Evolutionary conservation across 208 protist species (phyloP).

Genomic region (Eutreptiella sp.): DNA sequence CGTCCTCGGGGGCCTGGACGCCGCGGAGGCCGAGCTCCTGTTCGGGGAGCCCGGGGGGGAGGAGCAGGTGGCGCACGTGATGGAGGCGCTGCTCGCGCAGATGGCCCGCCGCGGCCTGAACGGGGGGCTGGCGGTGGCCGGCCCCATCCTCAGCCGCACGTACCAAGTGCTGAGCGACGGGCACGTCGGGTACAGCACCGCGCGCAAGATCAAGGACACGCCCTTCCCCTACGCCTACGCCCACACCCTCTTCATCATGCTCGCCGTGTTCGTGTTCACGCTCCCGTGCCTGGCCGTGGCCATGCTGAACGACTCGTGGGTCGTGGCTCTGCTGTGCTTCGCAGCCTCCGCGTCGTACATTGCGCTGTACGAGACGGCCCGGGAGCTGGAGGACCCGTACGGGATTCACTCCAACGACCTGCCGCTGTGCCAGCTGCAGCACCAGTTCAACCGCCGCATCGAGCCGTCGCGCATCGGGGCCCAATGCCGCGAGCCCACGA

Average conservation of each 20-base stretch:
- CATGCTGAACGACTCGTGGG: not conserved
- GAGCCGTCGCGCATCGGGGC: no score
- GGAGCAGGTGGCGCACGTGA: no score
- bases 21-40: no score
- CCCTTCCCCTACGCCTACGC: not conserved
- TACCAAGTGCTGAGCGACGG: not conserved
- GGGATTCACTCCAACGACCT: not conserved
- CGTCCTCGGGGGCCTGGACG: no score
- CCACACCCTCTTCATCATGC: not conserved
- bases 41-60: no score
- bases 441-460: not conserved
- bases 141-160: not conserved
- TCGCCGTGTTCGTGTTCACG: not conserved
- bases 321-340: not conserved
- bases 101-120: no score
- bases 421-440: not conserved
- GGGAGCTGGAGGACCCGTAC: constrained; percentile 2
- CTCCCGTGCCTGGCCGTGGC: not conserved
- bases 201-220: not conserved
- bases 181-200: not conserved
- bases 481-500: no score
- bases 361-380: not conserved
- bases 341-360: not conserved
- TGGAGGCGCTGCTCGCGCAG: no score
- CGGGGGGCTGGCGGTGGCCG: not conserved